Evolutionary conservation across 176 grass and related monocot genomes (phyloP), one percentile per base, ranked within the genome.

Genomic region (Lolium perenne): DNA sequence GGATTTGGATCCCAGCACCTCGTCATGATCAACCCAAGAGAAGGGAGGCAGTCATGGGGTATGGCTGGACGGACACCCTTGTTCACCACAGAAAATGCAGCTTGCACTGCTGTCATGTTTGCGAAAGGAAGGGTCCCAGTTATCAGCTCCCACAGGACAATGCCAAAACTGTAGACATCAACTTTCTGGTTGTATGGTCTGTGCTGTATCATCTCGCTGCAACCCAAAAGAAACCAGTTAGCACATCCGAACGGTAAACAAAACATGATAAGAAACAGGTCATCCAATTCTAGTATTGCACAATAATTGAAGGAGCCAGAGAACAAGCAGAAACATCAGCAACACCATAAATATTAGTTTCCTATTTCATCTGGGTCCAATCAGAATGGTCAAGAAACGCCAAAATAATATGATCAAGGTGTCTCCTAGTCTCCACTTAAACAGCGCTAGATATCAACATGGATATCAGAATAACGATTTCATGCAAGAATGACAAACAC

Each of bases 151-250:
- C 90, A 92, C 66, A 92, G 38, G 50, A 92, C 90, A 4, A 92
- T 89, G 51, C 83, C 90, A 74, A 92, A 92, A 78, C 90, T 92
- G 80, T 92, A 92, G 74, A 92, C 90, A 47, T 89, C 90, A 20
- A 92, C 90, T 55, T 92, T 92, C 71, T 92, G 90, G 76, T 92
- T 83, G 74, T 92, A 92, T 74, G 87, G 83, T 22, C 90, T 92
- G 35, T 89, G 90, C 80, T 92, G 90, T 83, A 92, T 92, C 87
- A 92, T 89, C 32, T 92, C 90, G 18, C 90, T 92, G 83, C 66
- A 86, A 46, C 40, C 58, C 48, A 58, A 32, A 77, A 87, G 11
- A 38, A 77, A 71, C 9, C 67, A 66, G 40, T 84, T 66, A 80
- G 51, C 20, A 76, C 26, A 87, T 65, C 51, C 23, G 59, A 82